Conservation (phyloP, 164 flowering plant species). For the Sextonia rubra region DNA sequence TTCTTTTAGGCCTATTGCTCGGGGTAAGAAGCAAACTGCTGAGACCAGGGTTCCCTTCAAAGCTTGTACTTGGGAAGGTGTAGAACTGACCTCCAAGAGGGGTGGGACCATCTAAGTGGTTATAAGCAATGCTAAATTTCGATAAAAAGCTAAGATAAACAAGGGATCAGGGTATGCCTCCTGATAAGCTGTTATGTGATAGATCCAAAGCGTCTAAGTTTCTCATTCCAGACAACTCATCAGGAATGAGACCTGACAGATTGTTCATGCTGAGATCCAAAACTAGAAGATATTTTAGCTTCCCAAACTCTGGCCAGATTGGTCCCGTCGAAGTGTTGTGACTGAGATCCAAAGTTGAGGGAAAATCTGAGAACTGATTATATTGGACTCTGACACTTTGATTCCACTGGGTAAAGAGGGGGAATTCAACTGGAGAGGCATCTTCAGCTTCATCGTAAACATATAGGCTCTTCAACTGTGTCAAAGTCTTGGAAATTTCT, state of each 20-base stretch:
- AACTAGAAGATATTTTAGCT: constrained; percentile 14
- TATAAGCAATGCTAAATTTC: constrained; percentile 55
- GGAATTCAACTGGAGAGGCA: not conserved
- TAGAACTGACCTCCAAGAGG: constrained; percentile 70
- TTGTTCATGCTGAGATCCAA: constrained; percentile 18
- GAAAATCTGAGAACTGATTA: constrained; percentile 16
- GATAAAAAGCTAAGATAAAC: constrained; percentile 21
- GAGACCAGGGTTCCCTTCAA: constrained; percentile 53
- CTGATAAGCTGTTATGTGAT: constrained; percentile 18
- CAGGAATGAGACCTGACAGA: constrained; percentile 13
- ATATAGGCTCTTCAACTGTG: constrained; percentile 15
- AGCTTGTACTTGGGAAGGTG: constrained; percentile 56
- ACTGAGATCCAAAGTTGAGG: constrained; percentile 16
- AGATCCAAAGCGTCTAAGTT: constrained; percentile 22
- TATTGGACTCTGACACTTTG: constrained; percentile 5
- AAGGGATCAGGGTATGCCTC: constrained; percentile 22
- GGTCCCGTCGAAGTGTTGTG: constrained; percentile 16
- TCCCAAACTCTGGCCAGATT: constrained; percentile 21
- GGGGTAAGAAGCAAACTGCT: constrained; percentile 35
- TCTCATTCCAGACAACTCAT: constrained; percentile 15
- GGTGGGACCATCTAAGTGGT: constrained; percentile 55
- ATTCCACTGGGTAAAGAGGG: constrained; percentile 10
- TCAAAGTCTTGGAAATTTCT: constrained; percentile 21
- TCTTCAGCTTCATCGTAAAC: not conserved
- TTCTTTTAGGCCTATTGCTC: not conserved